phyloP scores from a whole-genome alignment of 2,329 filamentous ascomycete species.

The Fonsecaea nubica region DNA sequence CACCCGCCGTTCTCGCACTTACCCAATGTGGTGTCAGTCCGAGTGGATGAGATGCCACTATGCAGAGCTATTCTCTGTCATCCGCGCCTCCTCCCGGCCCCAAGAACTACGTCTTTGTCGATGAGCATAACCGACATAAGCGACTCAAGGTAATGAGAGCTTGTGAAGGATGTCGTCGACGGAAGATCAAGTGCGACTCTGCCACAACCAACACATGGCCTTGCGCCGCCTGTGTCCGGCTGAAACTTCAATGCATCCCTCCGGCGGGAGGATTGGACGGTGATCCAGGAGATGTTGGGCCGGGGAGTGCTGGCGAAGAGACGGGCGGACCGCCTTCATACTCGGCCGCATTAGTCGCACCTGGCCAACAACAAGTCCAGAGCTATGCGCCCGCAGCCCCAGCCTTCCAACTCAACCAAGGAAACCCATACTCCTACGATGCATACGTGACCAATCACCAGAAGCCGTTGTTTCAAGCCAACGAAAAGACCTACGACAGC shows the following conservation, averaged over 20 bases:
- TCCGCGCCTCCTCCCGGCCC: constrained; percentile 34
- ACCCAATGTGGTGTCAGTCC: constrained; percentile 38
- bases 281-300: constrained; percentile 41
- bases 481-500: constrained; percentile 26
- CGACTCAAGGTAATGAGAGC: constrained; percentile 97
- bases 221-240: constrained; percentile 87
- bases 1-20: constrained; percentile 31
- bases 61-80: constrained; percentile 38
- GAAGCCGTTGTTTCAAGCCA: constrained; percentile 24
- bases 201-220: constrained; percentile 98
- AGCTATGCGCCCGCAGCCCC: constrained; percentile 27
- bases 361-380: constrained; percentile 29
- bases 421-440: constrained; percentile 27
- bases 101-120: constrained; percentile 93
- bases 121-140: constrained; percentile 98
- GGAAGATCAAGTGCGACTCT: constrained; percentile 98
- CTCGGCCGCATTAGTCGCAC: constrained; percentile 13
- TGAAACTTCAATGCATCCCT: constrained; percentile 92
- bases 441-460: constrained; percentile 30
- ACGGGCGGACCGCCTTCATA: constrained; percentile 22
- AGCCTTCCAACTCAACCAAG: constrained; percentile 24
- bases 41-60: constrained; percentile 35
- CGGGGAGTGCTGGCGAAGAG: constrained; percentile 20
- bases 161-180: constrained; percentile 89
- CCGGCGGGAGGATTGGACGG: constrained; percentile 81